Conservation (phyloP, 306 rosid species). For the Fagus crenata region DNA sequence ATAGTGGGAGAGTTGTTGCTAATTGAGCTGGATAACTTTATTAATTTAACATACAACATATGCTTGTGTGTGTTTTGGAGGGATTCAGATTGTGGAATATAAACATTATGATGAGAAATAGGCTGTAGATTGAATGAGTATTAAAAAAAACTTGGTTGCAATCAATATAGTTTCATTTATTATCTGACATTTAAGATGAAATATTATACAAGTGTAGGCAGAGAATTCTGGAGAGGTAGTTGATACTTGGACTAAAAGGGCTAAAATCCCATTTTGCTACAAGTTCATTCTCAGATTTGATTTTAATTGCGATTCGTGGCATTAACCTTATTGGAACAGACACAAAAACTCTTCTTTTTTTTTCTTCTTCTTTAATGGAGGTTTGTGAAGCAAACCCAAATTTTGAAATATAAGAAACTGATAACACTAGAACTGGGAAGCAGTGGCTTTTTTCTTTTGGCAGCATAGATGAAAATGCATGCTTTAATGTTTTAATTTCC, state of each 20-base stretch:
- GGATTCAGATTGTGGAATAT: neutral
- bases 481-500: neutral
- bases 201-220: neutral
- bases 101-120: neutral
- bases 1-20: neutral
- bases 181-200: neutral
- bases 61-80: neutral
- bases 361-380: neutral
- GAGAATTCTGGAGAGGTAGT: neutral
- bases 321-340: neutral
- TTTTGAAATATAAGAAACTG: neutral
- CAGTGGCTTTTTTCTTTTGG: neutral
- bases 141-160: neutral
- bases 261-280: neutral
- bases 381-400: neutral
- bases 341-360: too few species aligned
- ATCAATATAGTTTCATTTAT: neutral
- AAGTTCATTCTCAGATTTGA: neutral
- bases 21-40: constrained; percentile 1
- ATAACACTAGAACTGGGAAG: neutral
- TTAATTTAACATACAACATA: neutral
- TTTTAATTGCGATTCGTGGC: neutral
- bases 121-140: constrained; percentile 9
- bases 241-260: neutral
- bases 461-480: neutral